A percentile compares a stretch with the other conserved stretches of the same genome.
Evolutionary conservation across 148 eudicot species (phyloP).

Genomic region (Mesembryanthemum crystallinum): DNA sequence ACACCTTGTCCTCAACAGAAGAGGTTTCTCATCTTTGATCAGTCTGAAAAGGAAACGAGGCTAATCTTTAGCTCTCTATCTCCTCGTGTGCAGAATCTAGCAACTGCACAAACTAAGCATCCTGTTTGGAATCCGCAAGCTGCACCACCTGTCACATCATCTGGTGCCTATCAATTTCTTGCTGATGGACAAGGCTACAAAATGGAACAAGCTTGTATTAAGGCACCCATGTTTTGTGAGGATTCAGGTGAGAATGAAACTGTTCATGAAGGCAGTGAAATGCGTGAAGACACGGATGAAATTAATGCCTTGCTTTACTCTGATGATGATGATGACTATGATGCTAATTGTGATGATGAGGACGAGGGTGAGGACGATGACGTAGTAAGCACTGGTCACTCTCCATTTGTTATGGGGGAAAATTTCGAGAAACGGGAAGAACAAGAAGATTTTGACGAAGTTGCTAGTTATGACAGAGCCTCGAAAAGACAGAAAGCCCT

Average conservation of each 20-base stretch:
- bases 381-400: slow-evolving; percentile 59
- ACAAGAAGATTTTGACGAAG: slow-evolving; percentile 32
- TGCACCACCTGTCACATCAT: slow-evolving; percentile 16
- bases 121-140: slow-evolving; percentile 28
- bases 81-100: slow-evolving; percentile 28
- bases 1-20: slow-evolving; percentile 31
- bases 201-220: slow-evolving; percentile 23
- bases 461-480: slow-evolving; percentile 37
- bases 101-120: slow-evolving; percentile 18
- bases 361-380: slow-evolving; percentile 46
- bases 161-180: slow-evolving; percentile 15
- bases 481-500: slow-evolving; percentile 50
- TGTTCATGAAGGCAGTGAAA: slow-evolving; percentile 41
- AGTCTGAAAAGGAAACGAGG: slow-evolving; percentile 47
- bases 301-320: slow-evolving; percentile 72
- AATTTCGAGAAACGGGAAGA: slow-evolving; percentile 24
- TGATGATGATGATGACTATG: slow-evolving; percentile 35
- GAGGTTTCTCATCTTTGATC: slow-evolving; percentile 61
- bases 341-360: slow-evolving; percentile 22
- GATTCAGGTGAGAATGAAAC: slow-evolving; percentile 43
- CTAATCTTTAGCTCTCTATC: slow-evolving; percentile 40
- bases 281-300: slow-evolving; percentile 72
- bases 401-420: slow-evolving; percentile 36
- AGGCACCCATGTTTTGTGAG: slow-evolving; percentile 33
- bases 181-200: slow-evolving; percentile 11